Conservation (phyloP, 495 filamentous ascomycete genomes). For the Barbatosphaeria neglecta region DNA sequence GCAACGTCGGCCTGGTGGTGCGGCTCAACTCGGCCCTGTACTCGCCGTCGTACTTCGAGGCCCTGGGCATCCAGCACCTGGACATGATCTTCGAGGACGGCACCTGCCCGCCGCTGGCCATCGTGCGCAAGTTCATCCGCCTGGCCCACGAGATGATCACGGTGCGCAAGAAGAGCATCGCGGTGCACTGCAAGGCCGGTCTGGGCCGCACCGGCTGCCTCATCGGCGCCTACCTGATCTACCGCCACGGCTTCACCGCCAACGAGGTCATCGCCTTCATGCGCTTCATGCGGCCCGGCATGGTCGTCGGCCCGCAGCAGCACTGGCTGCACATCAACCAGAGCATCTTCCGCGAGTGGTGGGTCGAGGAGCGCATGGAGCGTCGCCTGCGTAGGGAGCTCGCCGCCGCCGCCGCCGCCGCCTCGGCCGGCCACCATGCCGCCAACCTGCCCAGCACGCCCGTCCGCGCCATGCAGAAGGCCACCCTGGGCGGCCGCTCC, state of each 20-base stretch:
- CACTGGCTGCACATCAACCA: constrained; percentile 99
- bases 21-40: constrained; percentile 93
- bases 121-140: constrained; percentile 86
- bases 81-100: constrained; percentile 99
- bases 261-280: constrained; percentile 98
- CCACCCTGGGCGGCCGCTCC: constrained; percentile 23
- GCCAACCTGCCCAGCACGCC: constrained; percentile 49
- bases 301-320: constrained; percentile 99
- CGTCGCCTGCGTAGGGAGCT: constrained; percentile 35
- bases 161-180: constrained; percentile 73
- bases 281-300: constrained; percentile 98
- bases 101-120: constrained; percentile 76
- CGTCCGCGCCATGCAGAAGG: constrained; percentile 61
- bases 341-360: constrained; percentile 93
- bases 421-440: too few relatives aligned
- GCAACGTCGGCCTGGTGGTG: constrained; percentile 86
- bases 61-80: constrained; percentile 84
- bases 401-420: constrained; percentile 39
- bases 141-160: constrained; percentile 91
- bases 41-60: constrained; percentile 87
- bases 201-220: constrained; percentile 90
- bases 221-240: constrained; percentile 96
- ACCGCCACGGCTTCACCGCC: constrained; percentile 94
- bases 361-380: constrained; percentile 80
- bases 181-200: constrained; percentile 96